Evolutionary conservation across 2,329 filamentous ascomycete genomes (phyloP), one percentile per base, ranked within the genome.

Genomic region (Xylaria sp.): DNA sequence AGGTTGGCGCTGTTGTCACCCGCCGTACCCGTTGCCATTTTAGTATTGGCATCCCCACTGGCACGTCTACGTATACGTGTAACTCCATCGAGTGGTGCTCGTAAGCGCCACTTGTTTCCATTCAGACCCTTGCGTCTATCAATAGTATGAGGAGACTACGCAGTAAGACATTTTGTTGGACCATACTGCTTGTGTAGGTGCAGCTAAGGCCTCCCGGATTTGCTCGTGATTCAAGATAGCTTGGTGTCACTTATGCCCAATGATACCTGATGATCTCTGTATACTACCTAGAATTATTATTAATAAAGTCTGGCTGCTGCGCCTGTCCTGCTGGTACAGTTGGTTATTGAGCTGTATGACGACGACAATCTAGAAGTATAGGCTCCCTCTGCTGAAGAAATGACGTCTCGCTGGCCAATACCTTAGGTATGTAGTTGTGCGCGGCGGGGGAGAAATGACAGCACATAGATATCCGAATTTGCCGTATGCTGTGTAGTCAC

Each of bases 71-170:
- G 36, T 60, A 6, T 53, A 67, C 64, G 63, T 69, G 60, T 64
- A 61, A 57, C 34, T 9, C 13, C 13, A 53, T 53, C 39, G 46
- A 60, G 57, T 63, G 58, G 62, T 62, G 46, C 41, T 58, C 45
- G 28, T 69, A 71, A 55, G 68, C 70, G 73, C 75, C 75, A 77
- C 75, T 74, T 77, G 75, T 77, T 71, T 77, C 75, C 74, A 76
- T 72, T 74, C 75, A 73, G 63, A 67, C 57, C 70, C 70, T 61
- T 68, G 65, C 52, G 65, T 25, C 28, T 62, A 65, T 63, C 60
- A 48, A 28, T 66, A 57, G 59, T 23, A 39, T 43, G 46, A 48
- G 43, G 59, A 68, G 41, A 20, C 52, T 53, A 20, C 20, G 20
- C 23, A 25, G n/a, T 23, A 5, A 12, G n/a, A 3, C 25, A 41